These are phyloP conservation scores for Diaporthe sp. DNA, from an alignment of 2,329 filamentous ascomycete genomes.

Conservation along the genomic window DNA sequence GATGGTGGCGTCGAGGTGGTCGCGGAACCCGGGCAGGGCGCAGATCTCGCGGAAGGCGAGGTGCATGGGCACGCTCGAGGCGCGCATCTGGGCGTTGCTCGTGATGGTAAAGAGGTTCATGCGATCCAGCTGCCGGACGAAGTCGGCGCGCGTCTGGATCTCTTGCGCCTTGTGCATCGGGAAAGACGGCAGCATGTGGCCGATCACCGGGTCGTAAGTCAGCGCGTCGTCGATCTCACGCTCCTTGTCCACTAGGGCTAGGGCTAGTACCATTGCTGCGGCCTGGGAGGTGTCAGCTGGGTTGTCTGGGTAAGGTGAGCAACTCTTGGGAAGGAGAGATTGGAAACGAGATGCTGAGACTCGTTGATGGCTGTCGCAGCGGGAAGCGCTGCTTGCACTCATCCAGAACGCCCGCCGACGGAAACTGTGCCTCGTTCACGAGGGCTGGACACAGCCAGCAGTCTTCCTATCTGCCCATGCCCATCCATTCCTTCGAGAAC, in stretches of 20 bases:
- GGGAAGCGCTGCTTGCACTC: not conserved
- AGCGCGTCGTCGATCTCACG: conserved; percentile 72
- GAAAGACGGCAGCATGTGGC: conserved; percentile 84
- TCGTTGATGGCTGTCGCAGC: no score
- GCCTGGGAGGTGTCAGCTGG: conserved; percentile 64
- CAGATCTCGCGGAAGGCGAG: conserved; percentile 91
- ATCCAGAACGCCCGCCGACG: not conserved
- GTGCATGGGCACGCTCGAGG: conserved; percentile 97
- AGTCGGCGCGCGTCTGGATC: conserved; percentile 96
- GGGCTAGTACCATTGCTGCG: conserved; percentile 93
- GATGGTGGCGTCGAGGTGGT: conserved; percentile 85
- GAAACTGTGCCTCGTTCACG: not conserved
- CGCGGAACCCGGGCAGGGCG: conserved; percentile 79
- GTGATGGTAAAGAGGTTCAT: conserved; percentile 97
- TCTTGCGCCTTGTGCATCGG: conserved; percentile 87
- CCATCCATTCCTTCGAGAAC: not conserved
- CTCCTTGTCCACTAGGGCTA: conserved; percentile 89
- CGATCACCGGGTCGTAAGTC: conserved; percentile 75
- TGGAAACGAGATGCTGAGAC: no score
- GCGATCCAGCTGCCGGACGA: conserved; percentile 92
- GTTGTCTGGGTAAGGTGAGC: not conserved
- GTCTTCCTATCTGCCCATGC: not conserved
- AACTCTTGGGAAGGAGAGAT: not conserved
- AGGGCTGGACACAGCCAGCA: not conserved
- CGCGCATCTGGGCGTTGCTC: conserved; percentile 86